Conservation (phyloP, 164 flowering plant genomes). For the Nymphaea colorata region DNA sequence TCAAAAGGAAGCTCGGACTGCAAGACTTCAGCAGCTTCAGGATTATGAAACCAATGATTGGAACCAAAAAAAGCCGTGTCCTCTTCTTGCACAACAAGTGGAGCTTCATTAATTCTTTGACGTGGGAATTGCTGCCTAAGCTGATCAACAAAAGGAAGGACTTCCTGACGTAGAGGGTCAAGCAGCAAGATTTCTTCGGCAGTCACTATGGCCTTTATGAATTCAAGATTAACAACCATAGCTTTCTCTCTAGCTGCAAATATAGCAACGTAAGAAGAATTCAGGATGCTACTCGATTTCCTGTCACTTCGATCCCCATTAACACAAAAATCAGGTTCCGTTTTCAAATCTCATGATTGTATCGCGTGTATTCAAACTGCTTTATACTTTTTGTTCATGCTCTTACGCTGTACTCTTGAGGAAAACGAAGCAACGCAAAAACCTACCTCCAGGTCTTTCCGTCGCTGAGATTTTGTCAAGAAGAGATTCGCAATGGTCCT, state of each 20-base stretch:
- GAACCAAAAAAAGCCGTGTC: slow-evolving; percentile 24
- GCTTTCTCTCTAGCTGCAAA: slow-evolving; percentile 86
- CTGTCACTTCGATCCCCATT: no score
- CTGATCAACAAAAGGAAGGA: slow-evolving; percentile 83
- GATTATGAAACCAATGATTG: slow-evolving; percentile 44
- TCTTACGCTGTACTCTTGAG: no score
- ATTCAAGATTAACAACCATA: slow-evolving; percentile 91
- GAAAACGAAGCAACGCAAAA: no score
- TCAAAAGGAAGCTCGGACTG: slow-evolving; percentile 86
- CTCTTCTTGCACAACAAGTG: slow-evolving; percentile 31
- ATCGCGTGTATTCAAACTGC: no score
- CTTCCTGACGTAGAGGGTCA: slow-evolving; percentile 79
- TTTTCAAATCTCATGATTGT: no score
- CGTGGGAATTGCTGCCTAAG: slow-evolving; percentile 63
- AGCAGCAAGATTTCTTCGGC: slow-evolving; percentile 89
- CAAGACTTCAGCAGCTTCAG: slow-evolving; percentile 59
- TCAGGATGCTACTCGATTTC: no score
- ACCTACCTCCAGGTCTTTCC: no score
- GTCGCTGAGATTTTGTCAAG: no score
- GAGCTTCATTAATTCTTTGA: slow-evolving; percentile 19
- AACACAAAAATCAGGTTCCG: no score
- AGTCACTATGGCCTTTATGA: slow-evolving; percentile 85
- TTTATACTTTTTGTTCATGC: no score
- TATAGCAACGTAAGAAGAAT: no score
- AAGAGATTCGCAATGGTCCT: no score